A percentile compares a stretch with the other conserved stretches of the same genome.
Evolutionary conservation across 2,329 filamentous ascomycete species (phyloP).

Genomic region (Cladosporium sp.): DNA sequence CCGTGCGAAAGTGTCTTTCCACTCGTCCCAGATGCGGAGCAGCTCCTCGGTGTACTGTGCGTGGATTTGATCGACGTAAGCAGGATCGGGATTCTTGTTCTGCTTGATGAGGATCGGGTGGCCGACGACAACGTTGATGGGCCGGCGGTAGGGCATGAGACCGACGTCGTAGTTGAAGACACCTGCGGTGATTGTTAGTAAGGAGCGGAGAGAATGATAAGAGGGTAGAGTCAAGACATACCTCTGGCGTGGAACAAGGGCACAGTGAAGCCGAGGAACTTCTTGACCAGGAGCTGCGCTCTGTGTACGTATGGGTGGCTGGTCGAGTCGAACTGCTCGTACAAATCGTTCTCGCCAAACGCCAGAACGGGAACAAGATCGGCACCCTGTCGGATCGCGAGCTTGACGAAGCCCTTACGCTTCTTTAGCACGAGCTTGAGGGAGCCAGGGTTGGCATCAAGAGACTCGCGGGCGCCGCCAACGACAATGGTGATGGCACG

Average conservation of each 20-base stretch:
- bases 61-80: slow-evolving; percentile 80
- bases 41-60: slow-evolving; percentile 74
- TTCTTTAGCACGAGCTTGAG: slow-evolving; percentile 77
- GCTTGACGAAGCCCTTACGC: slow-evolving; percentile 90
- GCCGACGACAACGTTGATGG: slow-evolving; percentile 87
- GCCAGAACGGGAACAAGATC: slow-evolving; percentile 89
- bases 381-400: slow-evolving; percentile 87
- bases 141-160: slow-evolving; percentile 86
- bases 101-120: slow-evolving; percentile 71
- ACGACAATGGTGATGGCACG: slow-evolving; percentile 96
- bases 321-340: slow-evolving; percentile 80
- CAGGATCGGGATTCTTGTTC: slow-evolving; percentile 64
- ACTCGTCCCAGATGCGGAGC: slow-evolving; percentile 70
- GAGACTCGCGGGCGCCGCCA: slow-evolving; percentile 86
- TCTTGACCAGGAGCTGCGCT: slow-evolving; percentile 80
- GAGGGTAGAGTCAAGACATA: slow-evolving; percentile 7
- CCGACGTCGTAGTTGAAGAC: slow-evolving; percentile 98
- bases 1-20: slow-evolving; percentile 73
- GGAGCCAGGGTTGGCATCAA: slow-evolving; percentile 79
- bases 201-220: neutral
- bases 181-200: slow-evolving; percentile 45
- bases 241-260: slow-evolving; percentile 80
- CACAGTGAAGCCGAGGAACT: slow-evolving; percentile 85
- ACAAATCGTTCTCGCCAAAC: slow-evolving; percentile 95
- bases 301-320: slow-evolving; percentile 77